phyloP scores from a whole-genome alignment of 1,139 yeast genomes.

The Geotrichum europaeum region DNA sequence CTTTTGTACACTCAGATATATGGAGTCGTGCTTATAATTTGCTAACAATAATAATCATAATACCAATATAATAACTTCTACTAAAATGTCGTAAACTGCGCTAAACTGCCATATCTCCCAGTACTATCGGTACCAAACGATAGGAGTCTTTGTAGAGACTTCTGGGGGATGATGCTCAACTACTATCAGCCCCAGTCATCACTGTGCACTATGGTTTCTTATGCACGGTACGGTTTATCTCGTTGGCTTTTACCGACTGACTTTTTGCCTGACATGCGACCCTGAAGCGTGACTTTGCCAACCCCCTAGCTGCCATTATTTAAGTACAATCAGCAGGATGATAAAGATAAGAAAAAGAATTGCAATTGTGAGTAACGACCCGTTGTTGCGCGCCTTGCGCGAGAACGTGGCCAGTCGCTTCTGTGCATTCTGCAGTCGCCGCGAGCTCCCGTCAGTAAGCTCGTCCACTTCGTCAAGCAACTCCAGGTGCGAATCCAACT shows the following conservation, averaged over 20 bases:
- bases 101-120: background rate
- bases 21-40: background rate
- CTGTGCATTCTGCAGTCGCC: constrained; percentile 50
- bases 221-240: background rate
- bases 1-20: no score
- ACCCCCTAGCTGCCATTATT: constrained; percentile 32
- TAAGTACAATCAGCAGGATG: constrained; percentile 52
- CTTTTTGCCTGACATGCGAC: background rate
- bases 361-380: constrained; percentile 66
- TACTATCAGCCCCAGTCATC: background rate
- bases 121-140: background rate
- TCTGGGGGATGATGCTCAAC: no score
- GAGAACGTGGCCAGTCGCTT: constrained; percentile 51
- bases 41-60: background rate
- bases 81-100: background rate
- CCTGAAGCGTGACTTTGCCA: background rate
- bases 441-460: constrained; percentile 53
- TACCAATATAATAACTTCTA: background rate
- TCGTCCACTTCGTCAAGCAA: constrained; percentile 64
- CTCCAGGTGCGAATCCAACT: constrained; percentile 62
- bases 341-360: constrained; percentile 55
- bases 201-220: background rate
- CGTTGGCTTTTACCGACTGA: background rate
- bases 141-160: no score
- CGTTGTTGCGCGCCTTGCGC: constrained; percentile 56